phyloP scores from a whole-genome alignment of 208 protist species.

The Trypanosoma caninum region DNA sequence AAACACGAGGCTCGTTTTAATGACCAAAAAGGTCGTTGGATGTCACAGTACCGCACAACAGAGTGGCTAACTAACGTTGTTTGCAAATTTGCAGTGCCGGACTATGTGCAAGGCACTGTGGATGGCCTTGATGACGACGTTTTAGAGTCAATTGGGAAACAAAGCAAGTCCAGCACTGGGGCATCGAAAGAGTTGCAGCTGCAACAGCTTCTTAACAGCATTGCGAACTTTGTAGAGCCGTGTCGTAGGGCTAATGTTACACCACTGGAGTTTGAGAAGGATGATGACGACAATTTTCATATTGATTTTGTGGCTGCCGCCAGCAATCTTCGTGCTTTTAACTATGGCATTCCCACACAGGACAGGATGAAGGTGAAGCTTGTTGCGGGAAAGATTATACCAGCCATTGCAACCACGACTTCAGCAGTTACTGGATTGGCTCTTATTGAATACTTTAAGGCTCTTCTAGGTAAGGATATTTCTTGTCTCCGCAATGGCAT shows the following conservation, averaged over 20 bases:
- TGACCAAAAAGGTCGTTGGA: constrained; percentile 79
- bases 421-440: constrained; percentile 98
- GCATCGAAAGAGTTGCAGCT: constrained; percentile 45
- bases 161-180: constrained; percentile 22
- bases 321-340: constrained; percentile 91
- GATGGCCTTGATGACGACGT: constrained; percentile 81
- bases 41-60: constrained; percentile 66
- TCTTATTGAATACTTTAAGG: constrained; percentile 98
- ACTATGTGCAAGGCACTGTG: constrained; percentile 48
- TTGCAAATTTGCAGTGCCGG: constrained; percentile 25
- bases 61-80: constrained; percentile 55
- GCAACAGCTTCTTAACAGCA: constrained; percentile 34
- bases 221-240: constrained; percentile 34
- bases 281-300: constrained; percentile 95
- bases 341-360: constrained; percentile 91
- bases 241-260: constrained; percentile 44
- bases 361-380: constrained; percentile 90
- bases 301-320: constrained; percentile 94
- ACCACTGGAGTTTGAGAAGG: constrained; percentile 94
- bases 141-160: constrained; percentile 30
- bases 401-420: constrained; percentile 99
- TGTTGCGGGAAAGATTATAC: constrained; percentile 99
- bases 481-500: constrained; percentile 81
- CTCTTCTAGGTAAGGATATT: constrained; percentile 80
- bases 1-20: constrained; percentile 86